Conservation (phyloP, 1,139 yeast genomes). For the Dujonia santamariae region DNA sequence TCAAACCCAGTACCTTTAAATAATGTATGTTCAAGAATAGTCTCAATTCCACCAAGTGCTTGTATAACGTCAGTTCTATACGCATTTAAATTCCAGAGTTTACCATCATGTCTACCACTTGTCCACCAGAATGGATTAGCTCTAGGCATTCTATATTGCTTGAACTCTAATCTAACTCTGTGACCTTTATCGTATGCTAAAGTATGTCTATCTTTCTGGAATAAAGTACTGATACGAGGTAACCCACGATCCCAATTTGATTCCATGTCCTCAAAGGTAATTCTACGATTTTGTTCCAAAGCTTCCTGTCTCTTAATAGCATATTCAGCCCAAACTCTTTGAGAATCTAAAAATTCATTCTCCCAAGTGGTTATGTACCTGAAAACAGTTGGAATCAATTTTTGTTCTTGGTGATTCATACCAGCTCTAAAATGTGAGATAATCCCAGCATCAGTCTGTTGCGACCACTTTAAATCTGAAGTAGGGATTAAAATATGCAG, state of each 20-base stretch:
- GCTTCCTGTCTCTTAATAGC: slow-evolving; percentile 90
- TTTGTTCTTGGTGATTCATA: slow-evolving; percentile 77
- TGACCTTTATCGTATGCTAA: slow-evolving; percentile 95
- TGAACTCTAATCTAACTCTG: slow-evolving; percentile 75
- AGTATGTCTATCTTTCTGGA: slow-evolving; percentile 93
- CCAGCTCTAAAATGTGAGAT: slow-evolving; percentile 94
- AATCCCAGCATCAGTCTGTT: slow-evolving; percentile 85
- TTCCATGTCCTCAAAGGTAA: slow-evolving; percentile 92
- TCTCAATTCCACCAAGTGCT: slow-evolving; percentile 96
- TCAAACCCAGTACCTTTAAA: slow-evolving; percentile 97
- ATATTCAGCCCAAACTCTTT: slow-evolving; percentile 97
- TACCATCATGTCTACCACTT: slow-evolving; percentile 89
- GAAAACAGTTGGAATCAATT: slow-evolving; percentile 88
- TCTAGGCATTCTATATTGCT: slow-evolving; percentile 66
- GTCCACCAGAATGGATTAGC: slow-evolving; percentile 98
- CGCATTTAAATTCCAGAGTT: slow-evolving; percentile 88
- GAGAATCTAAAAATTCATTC: slow-evolving; percentile 90
- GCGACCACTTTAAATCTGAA: slow-evolving; percentile 86
- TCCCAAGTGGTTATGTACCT: slow-evolving; percentile 96
- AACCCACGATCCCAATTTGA: slow-evolving; percentile 95
- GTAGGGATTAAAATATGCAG: slow-evolving; percentile 94
- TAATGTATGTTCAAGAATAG: slow-evolving; percentile 90
- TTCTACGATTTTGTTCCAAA: slow-evolving; percentile 74
- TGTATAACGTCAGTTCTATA: slow-evolving; percentile 96
- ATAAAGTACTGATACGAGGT: slow-evolving; percentile 91